Percentiles rank a stretch among this genome's conserved stretches.
Conservation (phyloP, 306 rosid genomes). For the Casuarina glauca region DNA sequence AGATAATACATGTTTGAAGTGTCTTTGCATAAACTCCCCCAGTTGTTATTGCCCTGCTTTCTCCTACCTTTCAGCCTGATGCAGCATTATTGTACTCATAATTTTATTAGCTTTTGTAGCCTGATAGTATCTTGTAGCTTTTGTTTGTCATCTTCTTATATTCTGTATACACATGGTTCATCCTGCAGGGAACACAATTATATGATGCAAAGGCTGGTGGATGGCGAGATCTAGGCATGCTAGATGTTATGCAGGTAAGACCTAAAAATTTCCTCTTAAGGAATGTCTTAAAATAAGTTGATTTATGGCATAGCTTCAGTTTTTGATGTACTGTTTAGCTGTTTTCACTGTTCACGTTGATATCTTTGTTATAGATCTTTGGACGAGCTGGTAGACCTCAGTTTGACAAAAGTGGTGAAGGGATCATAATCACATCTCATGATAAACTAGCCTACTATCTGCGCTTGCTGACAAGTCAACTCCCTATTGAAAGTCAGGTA, state of each 20-base stretch:
- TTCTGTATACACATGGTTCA: conserved; percentile 17
- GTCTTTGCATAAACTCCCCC: neutral
- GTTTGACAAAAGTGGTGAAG: conserved; percentile 98
- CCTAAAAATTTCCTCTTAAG: conserved; percentile 20
- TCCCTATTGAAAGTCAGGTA: conserved; percentile 99
- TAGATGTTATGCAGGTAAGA: conserved; percentile 95
- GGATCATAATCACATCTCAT: conserved; percentile 92
- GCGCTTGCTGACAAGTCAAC: conserved; percentile 89
- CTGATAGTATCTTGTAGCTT: conserved; percentile 5
- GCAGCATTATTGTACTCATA: neutral
- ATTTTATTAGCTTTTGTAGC: conserved; percentile 5
- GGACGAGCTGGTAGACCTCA: conserved; percentile 99
- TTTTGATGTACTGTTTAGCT: conserved; percentile 1
- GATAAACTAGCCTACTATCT: conserved; percentile 88
- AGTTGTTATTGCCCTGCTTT: conserved; percentile 11
- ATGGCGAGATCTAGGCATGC: conserved; percentile 97
- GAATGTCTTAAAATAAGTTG: conserved; percentile 6
- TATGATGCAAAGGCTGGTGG: conserved; percentile 99
- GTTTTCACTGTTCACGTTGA: conserved; percentile 24
- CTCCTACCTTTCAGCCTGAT: conserved; percentile 12
- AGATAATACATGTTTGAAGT: neutral
- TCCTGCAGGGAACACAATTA: conserved; percentile 85
- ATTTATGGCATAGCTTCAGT: neutral
- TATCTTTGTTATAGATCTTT: conserved; percentile 60
- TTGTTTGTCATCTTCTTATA: neutral